Evolutionary conservation across 495 filamentous ascomycete genomes (phyloP).

Genomic region (Chaetomidium leptoderma): DNA sequence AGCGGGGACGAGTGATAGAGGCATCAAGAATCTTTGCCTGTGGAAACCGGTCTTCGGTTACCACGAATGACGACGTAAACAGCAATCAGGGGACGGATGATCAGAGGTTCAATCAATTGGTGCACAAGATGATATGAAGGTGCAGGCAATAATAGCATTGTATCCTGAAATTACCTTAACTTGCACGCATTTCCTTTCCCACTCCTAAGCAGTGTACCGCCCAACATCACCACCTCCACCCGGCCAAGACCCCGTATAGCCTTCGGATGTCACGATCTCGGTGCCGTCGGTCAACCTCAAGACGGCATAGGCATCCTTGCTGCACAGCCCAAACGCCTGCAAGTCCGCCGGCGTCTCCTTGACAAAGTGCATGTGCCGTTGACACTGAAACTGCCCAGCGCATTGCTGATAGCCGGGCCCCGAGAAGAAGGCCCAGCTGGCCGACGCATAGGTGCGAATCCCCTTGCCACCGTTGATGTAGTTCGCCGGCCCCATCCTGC

Average conservation of each 20-base stretch:
- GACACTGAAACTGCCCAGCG: slow-evolving; percentile 31
- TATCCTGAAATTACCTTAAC: too few relatives aligned
- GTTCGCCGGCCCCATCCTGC: slow-evolving; percentile 43
- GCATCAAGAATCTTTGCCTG: too few relatives aligned
- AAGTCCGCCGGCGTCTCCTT: slow-evolving; percentile 31
- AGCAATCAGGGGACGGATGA: too few relatives aligned
- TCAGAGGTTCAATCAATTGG: too few relatives aligned
- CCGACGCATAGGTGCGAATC: slow-evolving; percentile 56
- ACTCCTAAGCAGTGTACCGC: slow-evolving; percentile 30
- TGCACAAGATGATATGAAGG: too few relatives aligned
- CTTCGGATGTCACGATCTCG: slow-evolving; percentile 27
- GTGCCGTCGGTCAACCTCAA: slow-evolving; percentile 33
- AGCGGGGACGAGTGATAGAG: neutral
- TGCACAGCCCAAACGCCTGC: slow-evolving; percentile 40
- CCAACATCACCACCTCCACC: slow-evolving; percentile 48
- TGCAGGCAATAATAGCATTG: too few relatives aligned
- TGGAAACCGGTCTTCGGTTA: too few relatives aligned
- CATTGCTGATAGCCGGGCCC: slow-evolving; percentile 35
- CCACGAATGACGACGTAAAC: too few relatives aligned
- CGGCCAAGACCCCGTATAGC: slow-evolving; percentile 51
- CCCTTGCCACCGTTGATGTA: slow-evolving; percentile 55
- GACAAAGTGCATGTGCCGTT: slow-evolving; percentile 40
- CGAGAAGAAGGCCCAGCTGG: slow-evolving; percentile 69
- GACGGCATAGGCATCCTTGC: slow-evolving; percentile 28
- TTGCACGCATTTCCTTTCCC: too few relatives aligned